phyloP scores from a whole-genome alignment of 805 yeast genomes.

The Maudiozyma saulgeensis region DNA sequence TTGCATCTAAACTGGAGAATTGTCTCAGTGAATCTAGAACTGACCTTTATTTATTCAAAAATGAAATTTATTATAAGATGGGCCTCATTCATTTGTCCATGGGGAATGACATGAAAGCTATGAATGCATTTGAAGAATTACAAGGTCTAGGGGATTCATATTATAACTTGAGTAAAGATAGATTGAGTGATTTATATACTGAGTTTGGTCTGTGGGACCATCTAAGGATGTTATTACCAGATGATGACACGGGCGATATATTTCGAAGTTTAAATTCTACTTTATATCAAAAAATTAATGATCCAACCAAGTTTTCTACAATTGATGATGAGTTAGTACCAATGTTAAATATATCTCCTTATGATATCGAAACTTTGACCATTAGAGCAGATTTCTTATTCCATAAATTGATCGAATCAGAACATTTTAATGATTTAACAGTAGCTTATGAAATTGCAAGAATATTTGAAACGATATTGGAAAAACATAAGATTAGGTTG shows the following conservation, averaged over 20 bases:
- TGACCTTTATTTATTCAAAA: neutral
- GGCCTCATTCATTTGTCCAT: constrained; percentile 53
- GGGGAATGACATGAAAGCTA: constrained; percentile 45
- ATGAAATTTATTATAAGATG: constrained; percentile 43
- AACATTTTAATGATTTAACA: constrained; percentile 20
- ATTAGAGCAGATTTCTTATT: constrained; percentile 13
- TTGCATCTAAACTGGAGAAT: neutral
- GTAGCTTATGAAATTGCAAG: constrained; percentile 17
- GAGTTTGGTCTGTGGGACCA: constrained; percentile 44
- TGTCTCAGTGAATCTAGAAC: neutral
- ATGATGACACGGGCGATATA: constrained; percentile 11
- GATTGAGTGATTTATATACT: constrained; percentile 40
- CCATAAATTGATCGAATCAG: constrained; percentile 12
- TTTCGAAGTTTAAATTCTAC: constrained; percentile 12
- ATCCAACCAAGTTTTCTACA: constrained; percentile 12
- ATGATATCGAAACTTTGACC: constrained; percentile 29
- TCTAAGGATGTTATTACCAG: constrained; percentile 10
- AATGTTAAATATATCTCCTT: constrained; percentile 36
- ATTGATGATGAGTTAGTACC: constrained; percentile 26
- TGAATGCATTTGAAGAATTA: constrained; percentile 42
- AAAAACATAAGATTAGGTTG: constrained; percentile 19
- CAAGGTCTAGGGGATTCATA: constrained; percentile 13
- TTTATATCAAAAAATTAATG: constrained; percentile 3
- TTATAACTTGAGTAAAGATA: constrained; percentile 40
- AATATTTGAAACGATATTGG: constrained; percentile 18